Conservation (phyloP, 1,139 yeast genomes). For the Eremothecium cymbalariae region DNA sequence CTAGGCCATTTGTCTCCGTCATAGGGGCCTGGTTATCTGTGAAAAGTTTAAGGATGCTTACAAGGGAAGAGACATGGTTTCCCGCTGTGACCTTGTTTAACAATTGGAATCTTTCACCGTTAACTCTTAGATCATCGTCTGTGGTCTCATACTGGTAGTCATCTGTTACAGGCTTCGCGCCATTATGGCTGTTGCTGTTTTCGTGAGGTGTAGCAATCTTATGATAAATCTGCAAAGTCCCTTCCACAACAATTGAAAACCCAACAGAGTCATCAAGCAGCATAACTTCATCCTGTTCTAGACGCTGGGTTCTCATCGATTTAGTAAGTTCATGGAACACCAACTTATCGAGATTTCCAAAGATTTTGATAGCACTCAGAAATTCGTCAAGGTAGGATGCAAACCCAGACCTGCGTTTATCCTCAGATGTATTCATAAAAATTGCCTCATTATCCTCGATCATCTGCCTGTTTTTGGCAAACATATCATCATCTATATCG, state of each 20-base stretch:
- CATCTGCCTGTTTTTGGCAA: conserved; percentile 9
- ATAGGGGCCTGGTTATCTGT: conserved; percentile 34
- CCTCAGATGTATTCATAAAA: conserved; percentile 8
- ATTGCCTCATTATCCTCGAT: conserved; percentile 12
- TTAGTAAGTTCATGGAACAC: conserved; percentile 91
- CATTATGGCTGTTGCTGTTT: conserved; percentile 6
- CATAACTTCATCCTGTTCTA: conserved; percentile 68
- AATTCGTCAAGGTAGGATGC: conserved; percentile 76
- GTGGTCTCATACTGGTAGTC: conserved; percentile 7
- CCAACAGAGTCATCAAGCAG: conserved; percentile 70
- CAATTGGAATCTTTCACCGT: conserved; percentile 48
- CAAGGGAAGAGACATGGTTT: conserved; percentile 72
- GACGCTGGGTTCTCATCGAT: conserved; percentile 81
- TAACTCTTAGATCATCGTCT: conserved; percentile 12
- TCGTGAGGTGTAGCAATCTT: conserved; percentile 33
- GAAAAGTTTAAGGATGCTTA: conserved; percentile 67
- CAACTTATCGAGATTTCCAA: conserved; percentile 83
- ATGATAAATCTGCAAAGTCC: conserved; percentile 72
- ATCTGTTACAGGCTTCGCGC: background rate
- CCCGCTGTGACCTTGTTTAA: conserved; percentile 83
- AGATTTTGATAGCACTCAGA: conserved; percentile 80
- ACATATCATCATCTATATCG: conserved; percentile 10
- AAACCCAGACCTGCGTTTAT: conserved; percentile 9
- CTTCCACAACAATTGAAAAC: conserved; percentile 91
- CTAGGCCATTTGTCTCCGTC: background rate